Base-by-base conservation (phyloP, 2,329 filamentous ascomycete genomes). In the Aureobasidium uvarum region DNA sequence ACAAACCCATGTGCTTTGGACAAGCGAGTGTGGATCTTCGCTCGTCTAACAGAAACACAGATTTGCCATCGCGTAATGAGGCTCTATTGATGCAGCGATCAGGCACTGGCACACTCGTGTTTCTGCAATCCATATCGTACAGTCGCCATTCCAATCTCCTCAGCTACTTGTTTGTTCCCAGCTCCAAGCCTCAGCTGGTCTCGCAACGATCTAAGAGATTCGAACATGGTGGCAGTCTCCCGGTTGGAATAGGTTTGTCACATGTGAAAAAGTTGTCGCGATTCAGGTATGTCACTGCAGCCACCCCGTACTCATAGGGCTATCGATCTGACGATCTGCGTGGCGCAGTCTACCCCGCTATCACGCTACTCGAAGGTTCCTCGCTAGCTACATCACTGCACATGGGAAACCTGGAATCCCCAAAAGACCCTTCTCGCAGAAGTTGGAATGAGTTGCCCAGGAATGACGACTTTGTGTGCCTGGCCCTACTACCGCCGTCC, bases 261-360 rank as follows among this genome's bases (percentile, higher is more conserved):
- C 33, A 36, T 36, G 33, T 36, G 33, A 36, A 36, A 36, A 36
- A 36, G 33, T 36, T 36, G 10, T 36, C 33, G 33, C 33, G 33
- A 36, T 18, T 41, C 28, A 20, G 31, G 18, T 10, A 52, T 52
- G 50, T 52, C 50, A 52, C 18, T 20, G n/a, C 31, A 52, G 50
- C 50, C 50, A 52, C 50, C 33, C 10, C 10, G 11, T 36, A 36
- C 33, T 36, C 31, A 52, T 52, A 52, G 50, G 50, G 50, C 45
- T 48, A 48, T 23, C 13, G 14, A 33, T 33, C 31, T 28, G 48
- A 51, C 50, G 50, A 52, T 52, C 50, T 36, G 20, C 31, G 50
- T 52, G 50, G 50, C 50, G 50, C 50, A 52, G 50, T 16, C 28
- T 20, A 20, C 50, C 50, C 50, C 31, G 31, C 50, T 52, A 46